Base-by-base conservation (phyloP, 495 filamentous ascomycete genomes). In the Oleoguttula mirabilis region DNA sequence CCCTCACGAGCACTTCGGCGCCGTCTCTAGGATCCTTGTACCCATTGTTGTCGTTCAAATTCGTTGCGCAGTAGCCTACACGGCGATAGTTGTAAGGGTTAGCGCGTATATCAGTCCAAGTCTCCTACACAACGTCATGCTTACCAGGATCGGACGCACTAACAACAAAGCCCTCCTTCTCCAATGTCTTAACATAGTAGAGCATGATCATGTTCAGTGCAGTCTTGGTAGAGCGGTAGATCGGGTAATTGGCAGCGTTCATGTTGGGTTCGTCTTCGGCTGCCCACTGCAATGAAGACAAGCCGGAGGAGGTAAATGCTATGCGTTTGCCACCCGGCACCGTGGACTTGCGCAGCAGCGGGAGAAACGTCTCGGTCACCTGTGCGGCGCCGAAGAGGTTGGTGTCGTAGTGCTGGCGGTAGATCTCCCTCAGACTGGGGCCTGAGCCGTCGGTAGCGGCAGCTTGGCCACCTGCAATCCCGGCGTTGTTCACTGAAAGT, bases 141-240 rank as follows among this genome's bases (percentile, higher is more conserved):
- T n/a, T n/a, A 28, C 46, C 46, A 1, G 46, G 40, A 35, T 49
- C 35, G 6, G 19, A 37, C 7, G 39, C 39, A 24, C 19, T 31
- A 6, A 49, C 46, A 4, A 49, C 23, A 27, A 49, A 49, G 11
- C 46, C 46, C 21, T 49, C 46, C 4, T 24, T 25, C 21, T 50
- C 47, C 1, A 50, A 30, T 7, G 15, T 10, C 3, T 21, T 6
- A 10, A 37, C 37, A 22, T 51, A 51, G 33, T 42, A 10, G 7
- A 38, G 10, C 48, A 47, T 42, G 4, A 47, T 32, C 66, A 66
- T 66, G 33, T 66, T 63, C 37, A 68, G 7, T 11, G 66, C 66
- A 14, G 65, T 62, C 51, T 69, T 69, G 45, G 62, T 66, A 23
- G 54, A 50, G 2, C 65, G 55, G 36, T 68, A 67, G 10, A 47